Base-by-base conservation (phyloP, 805 yeast genomes). In the Myxozyma lipomycoides region DNA sequence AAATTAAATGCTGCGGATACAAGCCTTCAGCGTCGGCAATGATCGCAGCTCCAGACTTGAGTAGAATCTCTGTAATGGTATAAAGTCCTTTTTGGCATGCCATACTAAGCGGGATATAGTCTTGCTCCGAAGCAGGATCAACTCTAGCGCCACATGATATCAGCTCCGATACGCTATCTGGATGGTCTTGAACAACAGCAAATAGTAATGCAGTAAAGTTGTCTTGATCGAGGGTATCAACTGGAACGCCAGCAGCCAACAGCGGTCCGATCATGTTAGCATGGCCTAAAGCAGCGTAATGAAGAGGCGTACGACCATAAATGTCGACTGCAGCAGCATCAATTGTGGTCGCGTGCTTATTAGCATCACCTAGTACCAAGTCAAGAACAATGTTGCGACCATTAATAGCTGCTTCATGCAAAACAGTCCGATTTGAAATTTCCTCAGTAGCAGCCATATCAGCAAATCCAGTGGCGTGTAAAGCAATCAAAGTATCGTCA, bases 71-170 rank as follows among this genome's bases (percentile, higher is more conserved):
- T 17, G 88, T 83, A 7, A 86, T 83, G 44, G 79, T 78, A 55
- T 75, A 78, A 61, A 86, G 81, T 12, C 96, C 96, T 53, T 79
- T 78, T 62, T 84, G 83, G 68, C 98, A 93, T 1, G 98, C 96
- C 63, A 85, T 80, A 62, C 86, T 88, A 42, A 93, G 74, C 0
- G 76, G 76, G 25, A 73, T 67, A 51, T 88, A 86, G 47, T 69
- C 73, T 37, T 65, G 63, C 51, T 70, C 74, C 12, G 71, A 55
- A 19, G 69, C 65, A 12, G 72, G 73, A 30, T 64, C 61, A 6
- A 70, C 66, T 2, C 62, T 54, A 3, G 74, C 75, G 9, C 81
- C 82, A 22, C 75, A 69, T 24, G 71, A 67, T 1, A 81, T 66
- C 26, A 85, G 67, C 5, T 76, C 69, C 47, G 72, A 70, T 15